Evolutionary conservation across 106 monocot species (phyloP), one percentile per base, ranked within the genome.

Genomic region (Platanthera guangdongensis): DNA sequence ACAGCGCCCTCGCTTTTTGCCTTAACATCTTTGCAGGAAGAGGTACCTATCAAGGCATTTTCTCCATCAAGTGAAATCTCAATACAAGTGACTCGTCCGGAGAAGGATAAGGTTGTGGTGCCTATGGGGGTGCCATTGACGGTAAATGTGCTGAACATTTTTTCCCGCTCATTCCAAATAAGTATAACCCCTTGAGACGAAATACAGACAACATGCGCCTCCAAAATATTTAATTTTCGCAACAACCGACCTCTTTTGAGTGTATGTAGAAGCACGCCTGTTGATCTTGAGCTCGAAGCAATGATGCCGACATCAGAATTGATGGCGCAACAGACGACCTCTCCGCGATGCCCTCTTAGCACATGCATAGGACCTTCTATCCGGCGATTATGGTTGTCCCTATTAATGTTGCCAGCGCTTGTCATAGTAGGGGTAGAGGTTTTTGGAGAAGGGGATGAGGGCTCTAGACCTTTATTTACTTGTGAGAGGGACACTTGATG

Each of bases 351-450:
- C 21, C 99, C 99, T 90, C 94, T 84, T 59, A 94, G 50, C 6
- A 99, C 92, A 77, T 87, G 92, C 62, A 99, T 64, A 45, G 99
- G 99, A 13, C 99, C 99, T 84, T 99, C 94, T 48, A 99, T 87
- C 25, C 82, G 82, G 14, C 82, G 79, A 57, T 80, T 89, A 16
- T 47, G 47, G 47, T 15, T 85, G 32, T 54, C 49, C 70, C 18
- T 77, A 19, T 51, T 83, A 22, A 76, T 48, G 47, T 47, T 81
- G 52, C 73, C 81, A 74, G 50, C 65, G 73, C 62, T 76, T 9
- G 81, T 51, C 49, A 74, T 28, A 80, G 90, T 88, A 80, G 83
- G 90, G 10, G 69, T 68, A 52, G 86, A 85, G 59, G 85, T 78
- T 11, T 77, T 47, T 50, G 83, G 74, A 22, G 80, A 32, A 47